Evolutionary conservation across 768 basidiomycete species (phyloP), one percentile per base, ranked within the genome.

Genomic region (Ramaria sp.): DNA sequence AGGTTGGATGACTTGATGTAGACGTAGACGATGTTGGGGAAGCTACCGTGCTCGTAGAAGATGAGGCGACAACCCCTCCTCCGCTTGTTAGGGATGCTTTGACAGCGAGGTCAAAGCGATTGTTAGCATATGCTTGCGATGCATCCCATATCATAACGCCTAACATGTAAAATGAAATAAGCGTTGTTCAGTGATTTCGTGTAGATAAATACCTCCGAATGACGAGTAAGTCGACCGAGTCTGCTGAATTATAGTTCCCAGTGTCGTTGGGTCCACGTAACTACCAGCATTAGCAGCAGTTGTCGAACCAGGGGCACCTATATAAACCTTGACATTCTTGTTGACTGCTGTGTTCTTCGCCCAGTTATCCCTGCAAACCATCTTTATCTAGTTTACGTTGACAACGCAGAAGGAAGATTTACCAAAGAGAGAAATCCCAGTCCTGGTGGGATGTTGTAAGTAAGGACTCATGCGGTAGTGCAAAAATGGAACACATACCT

Each of bases 371-470:
- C 58, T 57, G 43, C 8, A 52, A 38, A 24, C 27, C 30, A 28
- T 12, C 32, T 8, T 22, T 16, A 24, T 24, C 13, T 2, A 27
- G 12, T 22, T 30, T 25, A 39, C 27, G 20, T 24, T n/a, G 32
- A 9, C 39, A 41, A 41, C 2, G 8, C 6, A 41, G 39, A 41
- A 16, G 16, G 36, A 18, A 24, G 27, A 30, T 25, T 13, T 24
- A 67, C 60, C 67, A 70, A n/a, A 65, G 42, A 39, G 66, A 67
- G 54, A 66, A 67, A 45, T 72, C 66, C 63, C 76, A 86, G 57
- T 74, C 74, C 81, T 82, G 44, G n/a, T 48, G 48, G 22, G n/a
- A 12, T 7, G n/a, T 50, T 18, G 9, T 30, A 20, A 37, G 27
- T 6, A 13, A 43, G 18, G 6, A 6, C 27, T 12, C 8, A 37